phyloP scores from a whole-genome alignment of 1,284 basidiomycete species.

The Wolfiporia cocos region DNA sequence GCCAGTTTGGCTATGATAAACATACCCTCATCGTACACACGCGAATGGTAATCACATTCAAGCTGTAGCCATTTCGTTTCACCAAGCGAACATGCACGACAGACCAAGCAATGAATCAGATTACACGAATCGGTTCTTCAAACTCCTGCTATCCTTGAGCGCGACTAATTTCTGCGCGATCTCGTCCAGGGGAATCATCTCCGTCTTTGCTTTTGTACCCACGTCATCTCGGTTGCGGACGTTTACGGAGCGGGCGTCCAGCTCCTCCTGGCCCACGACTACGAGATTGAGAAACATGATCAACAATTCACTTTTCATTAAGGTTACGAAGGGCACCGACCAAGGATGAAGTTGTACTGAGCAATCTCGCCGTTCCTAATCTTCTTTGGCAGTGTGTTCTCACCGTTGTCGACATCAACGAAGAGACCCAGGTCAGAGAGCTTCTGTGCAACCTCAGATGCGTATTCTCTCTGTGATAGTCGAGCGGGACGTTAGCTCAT shows the following conservation, averaged over 20 bases:
- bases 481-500: slow-evolving; percentile 1
- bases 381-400: slow-evolving; percentile 95
- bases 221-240: slow-evolving; percentile 92
- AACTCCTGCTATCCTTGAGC: slow-evolving; percentile 56
- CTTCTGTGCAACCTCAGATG: slow-evolving; percentile 68
- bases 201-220: slow-evolving; percentile 71
- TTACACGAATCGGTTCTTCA: slow-evolving; percentile 47
- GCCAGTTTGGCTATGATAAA: too few relatives aligned
- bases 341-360: slow-evolving; percentile 96
- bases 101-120: background rate
- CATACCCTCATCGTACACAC: too few relatives aligned
- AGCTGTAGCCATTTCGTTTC: too few relatives aligned
- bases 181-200: slow-evolving; percentile 64
- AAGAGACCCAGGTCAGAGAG: slow-evolving; percentile 75
- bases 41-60: too few relatives aligned
- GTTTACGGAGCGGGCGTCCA: slow-evolving; percentile 84
- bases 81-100: background rate
- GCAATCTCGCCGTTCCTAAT: slow-evolving; percentile 90
- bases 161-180: slow-evolving; percentile 56
- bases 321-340: too few relatives aligned
- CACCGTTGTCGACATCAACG: slow-evolving; percentile 89
- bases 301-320: background rate
- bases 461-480: slow-evolving; percentile 77
- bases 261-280: slow-evolving; percentile 96
- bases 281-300: background rate